Evolutionary conservation across 805 yeast genomes (phyloP).

Genomic region (Yarrowia keelungensis): DNA sequence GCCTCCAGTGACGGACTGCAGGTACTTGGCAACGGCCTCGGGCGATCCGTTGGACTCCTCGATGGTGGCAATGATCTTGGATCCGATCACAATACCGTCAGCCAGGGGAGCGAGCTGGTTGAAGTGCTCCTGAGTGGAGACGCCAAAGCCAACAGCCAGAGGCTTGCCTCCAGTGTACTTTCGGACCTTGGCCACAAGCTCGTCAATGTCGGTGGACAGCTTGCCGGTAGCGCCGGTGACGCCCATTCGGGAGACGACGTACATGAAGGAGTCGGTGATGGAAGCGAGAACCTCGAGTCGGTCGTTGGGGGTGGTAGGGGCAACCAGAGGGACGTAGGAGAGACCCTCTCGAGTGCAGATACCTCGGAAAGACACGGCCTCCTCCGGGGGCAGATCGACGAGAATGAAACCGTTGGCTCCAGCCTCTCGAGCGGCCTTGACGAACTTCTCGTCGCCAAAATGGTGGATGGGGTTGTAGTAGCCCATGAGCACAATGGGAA

Average conservation of each 20-base stretch:
- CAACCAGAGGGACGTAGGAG: constrained; percentile 90
- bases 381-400: constrained; percentile 98
- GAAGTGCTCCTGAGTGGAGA: constrained; percentile 91
- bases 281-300: constrained; percentile 77
- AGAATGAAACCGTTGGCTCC: constrained; percentile 96
- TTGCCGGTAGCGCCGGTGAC: constrained; percentile 87
- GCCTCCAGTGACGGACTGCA: constrained; percentile 70
- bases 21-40: constrained; percentile 69
- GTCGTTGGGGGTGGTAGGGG: constrained; percentile 94
- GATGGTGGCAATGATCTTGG: constrained; percentile 75
- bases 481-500: constrained; percentile 95
- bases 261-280: constrained; percentile 94
- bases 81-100: constrained; percentile 97
- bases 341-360: constrained; percentile 71
- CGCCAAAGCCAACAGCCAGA: constrained; percentile 96
- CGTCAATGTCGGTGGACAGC: constrained; percentile 68
- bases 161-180: constrained; percentile 76
- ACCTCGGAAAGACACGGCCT: constrained; percentile 85
- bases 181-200: constrained; percentile 76
- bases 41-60: constrained; percentile 62
- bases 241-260: constrained; percentile 98
- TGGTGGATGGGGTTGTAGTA: constrained; percentile 92
- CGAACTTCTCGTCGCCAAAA: constrained; percentile 85
- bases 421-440: constrained; percentile 77
- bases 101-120: constrained; percentile 76